A percentile compares a stretch with the other conserved stretches of the same genome.
Evolutionary conservation across 2,329 filamentous ascomycete species (phyloP).

Genomic region (Ploettnerulaceae sp.): DNA sequence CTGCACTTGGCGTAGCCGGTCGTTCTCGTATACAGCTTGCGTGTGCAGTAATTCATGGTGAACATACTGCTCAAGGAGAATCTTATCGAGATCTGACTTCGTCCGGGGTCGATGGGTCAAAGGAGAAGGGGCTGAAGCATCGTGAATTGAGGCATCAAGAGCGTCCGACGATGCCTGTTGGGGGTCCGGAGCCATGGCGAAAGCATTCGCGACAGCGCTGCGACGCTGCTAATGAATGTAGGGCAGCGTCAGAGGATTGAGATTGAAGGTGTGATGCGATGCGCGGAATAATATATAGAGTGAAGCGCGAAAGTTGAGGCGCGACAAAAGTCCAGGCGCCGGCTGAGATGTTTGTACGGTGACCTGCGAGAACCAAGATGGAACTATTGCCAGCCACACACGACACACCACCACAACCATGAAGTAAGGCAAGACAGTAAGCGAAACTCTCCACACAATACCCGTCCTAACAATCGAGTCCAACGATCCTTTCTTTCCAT

Average conservation of each 20-base stretch:
- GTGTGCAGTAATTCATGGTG: slow-evolving; percentile 58
- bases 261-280: slow-evolving; percentile 10
- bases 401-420: too few relatives aligned
- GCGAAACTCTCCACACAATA: neutral
- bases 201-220: slow-evolving; percentile 30
- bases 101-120: slow-evolving; percentile 30
- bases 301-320: slow-evolving; percentile 4
- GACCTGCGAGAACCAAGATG: too few relatives aligned
- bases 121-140: slow-evolving; percentile 17
- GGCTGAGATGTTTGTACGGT: too few relatives aligned
- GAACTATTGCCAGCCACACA: too few relatives aligned
- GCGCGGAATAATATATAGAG: neutral
- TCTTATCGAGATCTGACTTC: slow-evolving; percentile 38
- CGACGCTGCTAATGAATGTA: slow-evolving; percentile 9
- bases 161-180: slow-evolving; percentile 25
- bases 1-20: slow-evolving; percentile 49
- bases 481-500: neutral
- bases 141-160: slow-evolving; percentile 14
- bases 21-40: slow-evolving; percentile 45
- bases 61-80: slow-evolving; percentile 59
- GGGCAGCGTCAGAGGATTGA: slow-evolving; percentile 2
- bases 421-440: too few relatives aligned
- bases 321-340: too few relatives aligned
- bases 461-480: neutral
- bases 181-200: slow-evolving; percentile 32